Percentiles rank a stretch among this genome's conserved stretches.
phyloP scores from a whole-genome alignment of 495 filamentous ascomycete genomes.

The Copromyces sp. region DNA sequence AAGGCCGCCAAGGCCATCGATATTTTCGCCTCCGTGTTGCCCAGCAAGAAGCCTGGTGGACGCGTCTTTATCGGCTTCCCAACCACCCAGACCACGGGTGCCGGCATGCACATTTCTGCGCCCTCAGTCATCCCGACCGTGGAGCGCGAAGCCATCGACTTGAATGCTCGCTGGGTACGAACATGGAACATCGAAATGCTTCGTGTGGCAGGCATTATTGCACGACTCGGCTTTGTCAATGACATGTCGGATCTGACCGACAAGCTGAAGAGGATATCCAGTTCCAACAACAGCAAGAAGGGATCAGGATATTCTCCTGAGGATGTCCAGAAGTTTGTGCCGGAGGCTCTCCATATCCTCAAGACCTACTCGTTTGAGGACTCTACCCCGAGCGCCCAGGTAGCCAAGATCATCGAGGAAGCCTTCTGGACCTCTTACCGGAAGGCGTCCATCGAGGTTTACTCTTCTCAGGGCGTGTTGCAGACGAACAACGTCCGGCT shows the following conservation, averaged over 20 bases:
- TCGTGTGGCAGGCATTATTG: conserved; percentile 78
- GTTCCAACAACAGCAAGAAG: conserved; percentile 34
- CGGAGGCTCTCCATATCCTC: conserved; percentile 67
- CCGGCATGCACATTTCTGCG: conserved; percentile 94
- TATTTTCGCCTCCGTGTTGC: conserved; percentile 83
- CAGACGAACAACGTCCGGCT: conserved; percentile 67
- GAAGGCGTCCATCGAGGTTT: conserved; percentile 69
- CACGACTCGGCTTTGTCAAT: conserved; percentile 73
- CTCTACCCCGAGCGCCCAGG: conserved; percentile 73
- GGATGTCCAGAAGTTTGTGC: conserved; percentile 55
- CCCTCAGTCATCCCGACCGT: conserved; percentile 96
- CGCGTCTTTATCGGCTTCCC: conserved; percentile 96
- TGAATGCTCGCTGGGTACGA: conserved; percentile 88
- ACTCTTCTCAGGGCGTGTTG: conserved; percentile 78
- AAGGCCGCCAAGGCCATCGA: conserved; percentile 49
- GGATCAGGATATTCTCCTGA: conserved; percentile 33
- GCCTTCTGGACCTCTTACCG: conserved; percentile 90
- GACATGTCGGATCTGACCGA: conserved; percentile 70
- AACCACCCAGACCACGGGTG: conserved; percentile 90
- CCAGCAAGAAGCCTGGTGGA: conserved; percentile 65
- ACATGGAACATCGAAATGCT: conserved; percentile 97
- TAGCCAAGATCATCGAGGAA: conserved; percentile 78
- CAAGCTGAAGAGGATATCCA: conserved; percentile 38
- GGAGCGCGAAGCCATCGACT: conserved; percentile 93
- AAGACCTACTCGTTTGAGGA: conserved; percentile 76